phyloP scores from a whole-genome alignment of 2,329 filamentous ascomycete species.

The Neofusicoccum cordaticola region DNA sequence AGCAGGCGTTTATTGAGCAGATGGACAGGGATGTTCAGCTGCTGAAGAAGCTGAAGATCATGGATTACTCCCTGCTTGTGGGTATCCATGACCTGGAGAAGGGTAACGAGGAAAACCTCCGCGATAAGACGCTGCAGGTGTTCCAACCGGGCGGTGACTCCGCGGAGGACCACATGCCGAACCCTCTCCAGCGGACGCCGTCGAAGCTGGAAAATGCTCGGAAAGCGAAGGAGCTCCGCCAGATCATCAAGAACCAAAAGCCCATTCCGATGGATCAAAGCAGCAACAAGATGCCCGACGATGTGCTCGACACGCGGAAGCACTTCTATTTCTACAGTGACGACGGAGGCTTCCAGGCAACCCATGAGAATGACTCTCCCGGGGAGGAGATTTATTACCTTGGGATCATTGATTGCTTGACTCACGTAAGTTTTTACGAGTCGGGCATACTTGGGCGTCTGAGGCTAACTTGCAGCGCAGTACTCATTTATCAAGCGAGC shows the following conservation, averaged over 20 bases:
- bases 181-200: slow-evolving; percentile 79
- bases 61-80: slow-evolving; percentile 96
- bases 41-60: slow-evolving; percentile 85
- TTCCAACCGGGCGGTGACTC: slow-evolving; percentile 82
- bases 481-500: slow-evolving; percentile 93
- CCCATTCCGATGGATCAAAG: slow-evolving; percentile 89
- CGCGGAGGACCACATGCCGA: slow-evolving; percentile 51
- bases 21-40: slow-evolving; percentile 83
- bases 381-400: slow-evolving; percentile 96
- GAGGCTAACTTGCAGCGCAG: slow-evolving; percentile 47
- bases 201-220: slow-evolving; percentile 89
- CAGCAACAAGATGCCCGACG: slow-evolving; percentile 82
- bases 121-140: slow-evolving; percentile 83
- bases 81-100: slow-evolving; percentile 88
- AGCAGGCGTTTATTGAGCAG: slow-evolving; percentile 82
- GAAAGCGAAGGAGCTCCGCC: slow-evolving; percentile 84
- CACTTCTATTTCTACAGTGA: slow-evolving; percentile 89
- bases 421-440: slow-evolving; percentile 67
- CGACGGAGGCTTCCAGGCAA: slow-evolving; percentile 89
- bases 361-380: slow-evolving; percentile 80
- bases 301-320: slow-evolving; percentile 64
- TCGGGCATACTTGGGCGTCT: background rate
- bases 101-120: slow-evolving; percentile 93
- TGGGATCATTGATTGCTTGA: slow-evolving; percentile 96
- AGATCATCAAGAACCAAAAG: slow-evolving; percentile 89